Conservation (phyloP, 495 filamentous ascomycete genomes). For the Neurospora sp. region DNA sequence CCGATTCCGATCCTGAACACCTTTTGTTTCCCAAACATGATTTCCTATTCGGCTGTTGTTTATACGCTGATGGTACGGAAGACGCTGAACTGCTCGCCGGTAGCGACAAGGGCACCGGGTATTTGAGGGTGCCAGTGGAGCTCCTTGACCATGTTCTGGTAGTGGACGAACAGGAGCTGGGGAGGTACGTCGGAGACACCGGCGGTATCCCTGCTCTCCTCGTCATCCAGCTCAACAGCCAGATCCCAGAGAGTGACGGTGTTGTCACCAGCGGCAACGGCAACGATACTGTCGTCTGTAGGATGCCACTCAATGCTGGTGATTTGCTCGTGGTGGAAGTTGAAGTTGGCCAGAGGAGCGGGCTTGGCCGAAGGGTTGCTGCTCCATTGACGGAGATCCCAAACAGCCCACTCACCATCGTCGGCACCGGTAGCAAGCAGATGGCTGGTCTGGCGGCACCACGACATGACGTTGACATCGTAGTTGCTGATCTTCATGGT, state of each 20-base stretch:
- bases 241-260: slow-evolving; percentile 95
- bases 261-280: slow-evolving; percentile 85
- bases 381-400: slow-evolving; percentile 84
- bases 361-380: slow-evolving; percentile 54
- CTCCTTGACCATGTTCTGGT: slow-evolving; percentile 89
- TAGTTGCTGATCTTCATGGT: slow-evolving; percentile 72
- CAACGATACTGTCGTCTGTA: slow-evolving; percentile 86
- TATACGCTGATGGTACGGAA: slow-evolving; percentile 63
- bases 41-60: slow-evolving; percentile 1
- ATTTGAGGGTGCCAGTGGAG: slow-evolving; percentile 96
- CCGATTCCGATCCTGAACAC: neutral
- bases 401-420: slow-evolving; percentile 89
- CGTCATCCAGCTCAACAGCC: slow-evolving; percentile 90
- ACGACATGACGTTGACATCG: slow-evolving; percentile 94
- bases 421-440: slow-evolving; percentile 89
- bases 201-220: slow-evolving; percentile 83
- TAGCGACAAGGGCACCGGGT: slow-evolving; percentile 81
- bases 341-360: slow-evolving; percentile 75
- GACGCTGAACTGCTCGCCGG: slow-evolving; percentile 73
- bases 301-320: slow-evolving; percentile 97
- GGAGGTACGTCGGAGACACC: slow-evolving; percentile 85
- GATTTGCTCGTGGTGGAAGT: slow-evolving; percentile 91
- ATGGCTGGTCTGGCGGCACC: slow-evolving; percentile 77
- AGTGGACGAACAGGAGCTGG: slow-evolving; percentile 92
- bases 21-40: neutral